Evolutionary conservation across 169 alveolate species (phyloP), one percentile per base, ranked within the genome.

Genomic region (Plasmodium vinckei): DNA sequence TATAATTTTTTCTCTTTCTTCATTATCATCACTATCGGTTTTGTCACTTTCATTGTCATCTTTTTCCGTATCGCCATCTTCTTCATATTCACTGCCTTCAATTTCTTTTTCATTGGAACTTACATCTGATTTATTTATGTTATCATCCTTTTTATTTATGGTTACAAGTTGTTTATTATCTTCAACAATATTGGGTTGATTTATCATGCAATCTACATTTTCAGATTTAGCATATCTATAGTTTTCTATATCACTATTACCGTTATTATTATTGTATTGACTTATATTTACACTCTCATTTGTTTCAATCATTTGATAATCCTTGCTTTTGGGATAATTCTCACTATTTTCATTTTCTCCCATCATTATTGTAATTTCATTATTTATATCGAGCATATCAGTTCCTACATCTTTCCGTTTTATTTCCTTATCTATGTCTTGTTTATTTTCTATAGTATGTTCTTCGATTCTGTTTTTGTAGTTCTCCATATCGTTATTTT

Each of bases 21-120:
- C 23, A 9, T 2, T 46, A 10, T 71, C 86, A 51, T 15, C 53
- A 71, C 67, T 54, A 13, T 71, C 53, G 53, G 12, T 56, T 6
- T 49, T 39, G 21, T 33, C 42, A 33, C 4, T 33, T 68, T 68
- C 23, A 9, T 21, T 46, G 10, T 6, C 77, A 15, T 44, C 51
- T 42, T 19, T 10, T 5, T n/a, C 42, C 7, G 60, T 72, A 13
- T 39, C 47, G 6, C 33, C 27, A 39, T 27, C 3, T 0, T 68
- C 77, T 15, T 5, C 77, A 68, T 59, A 42, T 13, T 46, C 77
- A 9, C 23, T 25, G 0, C 46, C 77, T 46, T 15, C 19, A 13
- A 12, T 21, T 12, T 15, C 19, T 51, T 51, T 51, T 12, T 51
- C 59, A 51, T 21, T 33, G 42, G 42, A 33, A 4, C 42, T 3